phyloP scores from a whole-genome alignment of 768 basidiomycete species.

The Kwoniella heveanensis region DNA sequence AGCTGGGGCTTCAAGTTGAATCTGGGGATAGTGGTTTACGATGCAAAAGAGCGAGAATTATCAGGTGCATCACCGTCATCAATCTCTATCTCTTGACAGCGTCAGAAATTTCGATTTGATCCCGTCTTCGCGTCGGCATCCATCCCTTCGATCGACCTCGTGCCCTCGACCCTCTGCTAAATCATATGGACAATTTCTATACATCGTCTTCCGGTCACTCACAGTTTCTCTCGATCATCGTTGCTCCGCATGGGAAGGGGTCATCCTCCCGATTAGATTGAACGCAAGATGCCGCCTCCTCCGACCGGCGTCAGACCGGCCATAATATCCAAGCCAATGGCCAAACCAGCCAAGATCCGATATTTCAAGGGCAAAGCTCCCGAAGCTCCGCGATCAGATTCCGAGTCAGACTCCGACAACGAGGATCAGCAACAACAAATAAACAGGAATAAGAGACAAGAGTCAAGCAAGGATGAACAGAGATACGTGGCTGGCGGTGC shows the following conservation, averaged over 20 bases:
- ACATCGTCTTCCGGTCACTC: too few relatives aligned
- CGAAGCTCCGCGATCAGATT: constrained; percentile 34
- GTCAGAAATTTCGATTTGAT: constrained; percentile 16
- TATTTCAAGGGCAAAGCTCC: constrained; percentile 51
- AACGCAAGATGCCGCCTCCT: constrained; percentile 6
- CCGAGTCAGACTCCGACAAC: constrained; percentile 44
- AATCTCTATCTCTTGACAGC: too few relatives aligned
- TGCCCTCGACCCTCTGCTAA: too few relatives aligned
- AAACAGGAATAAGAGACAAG: constrained; percentile 3
- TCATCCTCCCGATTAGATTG: too few relatives aligned
- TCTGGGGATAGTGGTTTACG: too few relatives aligned
- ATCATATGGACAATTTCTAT: too few relatives aligned
- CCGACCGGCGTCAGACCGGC: constrained; percentile 11
- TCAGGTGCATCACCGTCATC: too few relatives aligned
- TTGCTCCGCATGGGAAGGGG: too few relatives aligned
- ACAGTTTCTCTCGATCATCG: too few relatives aligned
- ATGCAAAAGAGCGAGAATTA: too few relatives aligned
- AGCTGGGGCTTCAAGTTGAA: too few relatives aligned
- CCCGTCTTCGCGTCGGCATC: constrained; percentile 4
- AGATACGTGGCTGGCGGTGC: constrained; percentile 52
- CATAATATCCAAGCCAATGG: constrained; percentile 11
- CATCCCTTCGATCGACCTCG: too few relatives aligned
- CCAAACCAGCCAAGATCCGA: constrained; percentile 41
- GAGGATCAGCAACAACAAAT: constrained; percentile 21
- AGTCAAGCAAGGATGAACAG: constrained; percentile 24